Conservation (phyloP, 2,329 filamentous ascomycete species). For the Microcera coccophila region DNA sequence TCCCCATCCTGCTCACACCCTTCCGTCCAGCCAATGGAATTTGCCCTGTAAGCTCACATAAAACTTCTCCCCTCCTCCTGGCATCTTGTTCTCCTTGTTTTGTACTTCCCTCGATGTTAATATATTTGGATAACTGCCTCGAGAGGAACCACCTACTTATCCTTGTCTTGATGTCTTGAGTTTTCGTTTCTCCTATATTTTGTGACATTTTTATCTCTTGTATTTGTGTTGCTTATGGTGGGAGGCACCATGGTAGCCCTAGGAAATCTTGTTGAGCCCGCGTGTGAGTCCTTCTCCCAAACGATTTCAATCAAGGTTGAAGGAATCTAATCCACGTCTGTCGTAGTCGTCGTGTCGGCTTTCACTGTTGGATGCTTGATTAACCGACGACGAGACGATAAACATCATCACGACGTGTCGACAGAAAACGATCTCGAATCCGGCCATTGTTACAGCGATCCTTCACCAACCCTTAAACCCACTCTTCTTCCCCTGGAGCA, state of each 20-base stretch:
- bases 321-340: not conserved
- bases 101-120: no score
- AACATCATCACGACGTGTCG: constrained; percentile 2
- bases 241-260: constrained; percentile 3
- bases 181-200: not conserved
- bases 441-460: constrained; percentile 12
- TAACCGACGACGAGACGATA: constrained; percentile 16
- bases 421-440: constrained; percentile 18
- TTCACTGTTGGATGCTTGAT: constrained; percentile 25
- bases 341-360: constrained; percentile 18
- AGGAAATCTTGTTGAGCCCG: constrained; percentile 11
- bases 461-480: constrained; percentile 21
- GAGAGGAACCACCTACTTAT: no score
- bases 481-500: constrained; percentile 9
- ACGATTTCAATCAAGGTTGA: not conserved
- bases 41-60: not conserved
- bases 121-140: no score
- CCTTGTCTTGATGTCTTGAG: not conserved
- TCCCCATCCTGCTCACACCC: not conserved
- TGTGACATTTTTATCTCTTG: not conserved
- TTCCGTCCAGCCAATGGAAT: not conserved
- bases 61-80: not conserved
- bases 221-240: not conserved
- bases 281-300: constrained; percentile 4
- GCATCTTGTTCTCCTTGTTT: not conserved